Percentiles rank a stretch among this genome's conserved stretches.
These are phyloP conservation scores for Aspergillus carbonarius DNA, from an alignment of 2,329 filamentous ascomycete genomes.

Conservation along the genomic window DNA sequence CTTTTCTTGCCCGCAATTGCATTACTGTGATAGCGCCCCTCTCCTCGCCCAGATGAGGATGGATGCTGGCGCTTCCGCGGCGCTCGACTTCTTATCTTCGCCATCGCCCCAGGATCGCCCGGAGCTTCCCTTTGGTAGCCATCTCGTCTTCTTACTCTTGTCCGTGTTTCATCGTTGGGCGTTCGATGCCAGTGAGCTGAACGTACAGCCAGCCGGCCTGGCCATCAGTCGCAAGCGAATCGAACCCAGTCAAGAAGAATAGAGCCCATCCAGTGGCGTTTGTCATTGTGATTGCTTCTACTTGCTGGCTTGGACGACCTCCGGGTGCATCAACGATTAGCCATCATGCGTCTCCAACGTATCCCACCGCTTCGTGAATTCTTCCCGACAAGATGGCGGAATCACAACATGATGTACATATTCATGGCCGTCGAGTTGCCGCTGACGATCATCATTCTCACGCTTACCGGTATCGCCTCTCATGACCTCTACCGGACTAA, in stretches of 20 bases:
- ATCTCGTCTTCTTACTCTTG: constrained; percentile 16
- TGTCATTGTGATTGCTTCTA: neutral
- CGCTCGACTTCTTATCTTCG: constrained; percentile 30
- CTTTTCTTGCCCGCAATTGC: constrained; percentile 19
- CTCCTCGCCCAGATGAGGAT: constrained; percentile 25
- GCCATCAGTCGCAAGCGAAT: constrained; percentile 16
- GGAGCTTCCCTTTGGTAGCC: neutral
- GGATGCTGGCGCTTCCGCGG: constrained; percentile 9
- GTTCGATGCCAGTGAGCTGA: constrained; percentile 31
- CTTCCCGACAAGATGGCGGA: constrained; percentile 56
- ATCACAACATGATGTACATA: constrained; percentile 51
- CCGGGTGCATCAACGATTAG: neutral
- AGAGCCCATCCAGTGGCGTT: too few species aligned
- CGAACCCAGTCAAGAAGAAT: neutral
- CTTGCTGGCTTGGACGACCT: neutral
- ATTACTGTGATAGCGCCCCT: constrained; percentile 28
- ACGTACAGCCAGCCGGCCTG: constrained; percentile 41
- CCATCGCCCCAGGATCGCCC: constrained; percentile 19
- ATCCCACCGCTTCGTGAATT: constrained; percentile 34
- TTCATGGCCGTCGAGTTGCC: constrained; percentile 57
- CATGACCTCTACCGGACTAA: constrained; percentile 61
- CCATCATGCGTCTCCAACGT: neutral
- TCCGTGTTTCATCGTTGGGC: constrained; percentile 16
- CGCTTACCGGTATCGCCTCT: constrained; percentile 61
- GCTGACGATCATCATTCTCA: constrained; percentile 57